Evolutionary conservation across 371 early-diverging fungal genomes (phyloP), one percentile per base, ranked within the genome.

Genomic region (Dinochytrium kinnereticum): DNA sequence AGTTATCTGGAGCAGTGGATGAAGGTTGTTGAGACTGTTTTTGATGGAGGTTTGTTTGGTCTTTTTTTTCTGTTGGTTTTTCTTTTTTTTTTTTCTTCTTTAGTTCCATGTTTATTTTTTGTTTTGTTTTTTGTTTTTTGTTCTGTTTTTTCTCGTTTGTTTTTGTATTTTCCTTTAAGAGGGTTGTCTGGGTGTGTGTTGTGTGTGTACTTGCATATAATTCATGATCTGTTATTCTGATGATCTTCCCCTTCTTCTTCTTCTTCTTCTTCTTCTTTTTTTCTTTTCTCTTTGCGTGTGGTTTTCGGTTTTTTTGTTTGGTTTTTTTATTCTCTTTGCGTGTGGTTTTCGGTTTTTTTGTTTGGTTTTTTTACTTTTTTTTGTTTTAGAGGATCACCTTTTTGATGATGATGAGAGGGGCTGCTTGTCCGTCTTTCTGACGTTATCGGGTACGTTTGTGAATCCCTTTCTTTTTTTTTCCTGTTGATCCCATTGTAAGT

Each of bases 301-400:
- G 21, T 55, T 7, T 24, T 55, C 7, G 26, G 30, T 10, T 44
- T 19, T 55, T 55, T 55, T 49, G 13, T n/a, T n/a, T n/a, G n/a
- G n/a, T 55, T 30, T 26, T 26, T 26, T 5, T 30, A 7, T 55
- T 55, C 5, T 17, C 57, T 26, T 10, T 55, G 57, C 26, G 10
- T 55, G 10, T 7, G 57, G 21, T 55, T 7, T 24, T 55, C 7
- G 26, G 30, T 10, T 44, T 19, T 55, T 55, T 55, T 49, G 13
- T n/a, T n/a, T n/a, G n/a, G n/a, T 55, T 30, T 26, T 26, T 26
- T 5, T 30, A 7, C 26, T 55, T 7, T 17, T 26, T 26, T 10
- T 55, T n/a, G n/a, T 26, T 55, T 30, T 55, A 61, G 66, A 66
- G 66, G 49, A 44, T 19, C 38, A 66, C 30, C 44, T 66, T 21